Conservation (phyloP, 1,284 basidiomycete genomes). For the Heterobasidion irregulare region DNA sequence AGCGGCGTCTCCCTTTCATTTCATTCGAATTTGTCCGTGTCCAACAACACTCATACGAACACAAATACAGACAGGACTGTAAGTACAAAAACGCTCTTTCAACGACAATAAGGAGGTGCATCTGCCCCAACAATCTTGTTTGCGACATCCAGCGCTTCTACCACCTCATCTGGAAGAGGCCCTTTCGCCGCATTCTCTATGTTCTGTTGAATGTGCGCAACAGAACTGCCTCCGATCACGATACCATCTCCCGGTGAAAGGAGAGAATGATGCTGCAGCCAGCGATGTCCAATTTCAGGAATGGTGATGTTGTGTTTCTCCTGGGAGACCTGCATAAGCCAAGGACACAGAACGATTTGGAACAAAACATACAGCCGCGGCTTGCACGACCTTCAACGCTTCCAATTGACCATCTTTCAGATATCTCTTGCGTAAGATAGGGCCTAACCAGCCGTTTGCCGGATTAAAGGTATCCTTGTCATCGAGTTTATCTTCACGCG, state of each 20-base stretch:
- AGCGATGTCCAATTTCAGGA: constrained; percentile 35
- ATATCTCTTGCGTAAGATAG: no score
- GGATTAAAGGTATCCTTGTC: no score
- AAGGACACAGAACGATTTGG: no score
- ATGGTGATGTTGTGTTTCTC: constrained; percentile 31
- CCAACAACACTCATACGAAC: not conserved
- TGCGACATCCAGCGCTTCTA: not conserved
- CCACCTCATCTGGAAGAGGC: constrained; percentile 8
- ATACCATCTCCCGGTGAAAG: constrained; percentile 31
- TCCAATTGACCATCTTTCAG: no score
- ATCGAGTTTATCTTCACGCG: no score
- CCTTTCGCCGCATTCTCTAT: constrained; percentile 34
- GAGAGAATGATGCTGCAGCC: constrained; percentile 36
- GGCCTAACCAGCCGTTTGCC: no score
- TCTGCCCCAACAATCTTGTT: not conserved
- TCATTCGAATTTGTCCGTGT: not conserved
- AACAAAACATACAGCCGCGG: no score
- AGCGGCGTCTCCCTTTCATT: not conserved
- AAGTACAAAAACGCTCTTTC: not conserved
- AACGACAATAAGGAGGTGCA: not conserved
- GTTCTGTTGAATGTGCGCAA: constrained; percentile 29
- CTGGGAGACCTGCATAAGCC: constrained; percentile 10
- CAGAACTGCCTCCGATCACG: constrained; percentile 30
- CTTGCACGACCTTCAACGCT: no score
- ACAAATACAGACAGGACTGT: not conserved